These are phyloP conservation scores for Trichoderma simmonsii DNA, from an alignment of 2,329 filamentous ascomycete species.

Conservation along the genomic window DNA sequence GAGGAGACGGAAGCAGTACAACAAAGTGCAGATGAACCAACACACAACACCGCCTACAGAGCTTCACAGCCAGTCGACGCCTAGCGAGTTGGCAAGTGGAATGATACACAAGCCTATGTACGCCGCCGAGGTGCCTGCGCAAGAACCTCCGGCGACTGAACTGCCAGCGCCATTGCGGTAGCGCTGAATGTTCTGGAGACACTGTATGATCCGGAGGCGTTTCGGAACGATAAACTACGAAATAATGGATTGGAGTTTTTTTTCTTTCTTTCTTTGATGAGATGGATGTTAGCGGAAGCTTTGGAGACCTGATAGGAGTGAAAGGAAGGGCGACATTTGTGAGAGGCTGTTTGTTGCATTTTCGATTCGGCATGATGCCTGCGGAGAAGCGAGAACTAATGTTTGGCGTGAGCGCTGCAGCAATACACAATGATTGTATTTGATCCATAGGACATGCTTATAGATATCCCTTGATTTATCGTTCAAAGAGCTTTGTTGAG, in stretches of 20 bases:
- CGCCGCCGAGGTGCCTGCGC: not conserved
- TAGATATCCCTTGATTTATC: not conserved
- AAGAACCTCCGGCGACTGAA: not conserved
- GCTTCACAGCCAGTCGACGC: not conserved
- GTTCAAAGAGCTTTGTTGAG: not conserved
- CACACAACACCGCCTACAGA: slow-evolving; percentile 13
- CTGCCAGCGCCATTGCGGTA: not conserved
- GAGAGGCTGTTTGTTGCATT: not conserved
- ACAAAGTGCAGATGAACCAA: not conserved
- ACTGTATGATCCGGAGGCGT: not conserved
- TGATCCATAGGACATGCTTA: not conserved
- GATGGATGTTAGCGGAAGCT: not conserved
- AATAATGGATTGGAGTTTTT: not conserved
- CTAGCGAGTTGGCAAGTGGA: not conserved
- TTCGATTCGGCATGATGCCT: not conserved
- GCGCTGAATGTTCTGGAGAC: not conserved
- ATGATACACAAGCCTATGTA: not conserved
- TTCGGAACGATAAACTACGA: not conserved
- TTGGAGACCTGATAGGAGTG: not conserved
- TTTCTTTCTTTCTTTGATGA: not conserved
- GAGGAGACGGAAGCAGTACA: slow-evolving; percentile 23
- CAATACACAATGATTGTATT: not conserved
- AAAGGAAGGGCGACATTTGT: not conserved
- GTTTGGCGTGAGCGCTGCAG: not conserved
- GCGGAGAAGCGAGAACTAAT: not conserved